Evolutionary conservation across 163 green algal species (phyloP).

Genomic region (Chloromonas sp.): DNA sequence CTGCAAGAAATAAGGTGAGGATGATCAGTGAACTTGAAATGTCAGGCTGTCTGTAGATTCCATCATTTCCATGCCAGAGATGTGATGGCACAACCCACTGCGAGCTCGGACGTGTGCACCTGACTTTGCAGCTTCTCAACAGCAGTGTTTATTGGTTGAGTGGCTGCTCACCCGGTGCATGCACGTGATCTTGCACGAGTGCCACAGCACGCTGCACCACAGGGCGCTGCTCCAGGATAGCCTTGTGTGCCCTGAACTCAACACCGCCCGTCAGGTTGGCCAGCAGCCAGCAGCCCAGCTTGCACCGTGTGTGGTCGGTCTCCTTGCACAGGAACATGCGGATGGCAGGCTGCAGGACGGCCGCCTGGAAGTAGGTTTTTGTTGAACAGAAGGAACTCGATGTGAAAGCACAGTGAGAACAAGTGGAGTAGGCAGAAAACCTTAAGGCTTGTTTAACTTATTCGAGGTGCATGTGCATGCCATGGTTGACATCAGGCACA

Average conservation of each 20-base stretch:
- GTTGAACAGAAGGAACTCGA: neutral
- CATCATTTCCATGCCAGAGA: too few species aligned
- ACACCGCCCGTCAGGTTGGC: neutral
- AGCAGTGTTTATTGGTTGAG: neutral
- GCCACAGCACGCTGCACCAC: neutral
- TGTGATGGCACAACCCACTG: neutral
- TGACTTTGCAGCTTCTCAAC: neutral
- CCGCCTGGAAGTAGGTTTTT: neutral
- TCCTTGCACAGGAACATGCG: neutral
- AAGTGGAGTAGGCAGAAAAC: neutral
- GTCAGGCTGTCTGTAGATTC: neutral
- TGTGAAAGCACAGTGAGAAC: neutral
- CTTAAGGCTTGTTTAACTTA: neutral
- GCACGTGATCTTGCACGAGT: neutral
- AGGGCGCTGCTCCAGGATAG: neutral
- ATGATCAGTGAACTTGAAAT: neutral
- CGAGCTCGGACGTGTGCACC: neutral
- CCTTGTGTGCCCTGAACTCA: neutral
- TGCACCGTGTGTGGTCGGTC: neutral
- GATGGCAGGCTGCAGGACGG: neutral
- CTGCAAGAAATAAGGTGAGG: neutral
- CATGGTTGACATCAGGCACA: neutral
- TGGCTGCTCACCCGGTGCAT: neutral
- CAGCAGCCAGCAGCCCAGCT: slow-evolving; percentile 11
- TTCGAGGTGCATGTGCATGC: neutral